Evolutionary conservation across 139 green algal species (phyloP).

Genomic region (Ettlia oleoabundans): DNA sequence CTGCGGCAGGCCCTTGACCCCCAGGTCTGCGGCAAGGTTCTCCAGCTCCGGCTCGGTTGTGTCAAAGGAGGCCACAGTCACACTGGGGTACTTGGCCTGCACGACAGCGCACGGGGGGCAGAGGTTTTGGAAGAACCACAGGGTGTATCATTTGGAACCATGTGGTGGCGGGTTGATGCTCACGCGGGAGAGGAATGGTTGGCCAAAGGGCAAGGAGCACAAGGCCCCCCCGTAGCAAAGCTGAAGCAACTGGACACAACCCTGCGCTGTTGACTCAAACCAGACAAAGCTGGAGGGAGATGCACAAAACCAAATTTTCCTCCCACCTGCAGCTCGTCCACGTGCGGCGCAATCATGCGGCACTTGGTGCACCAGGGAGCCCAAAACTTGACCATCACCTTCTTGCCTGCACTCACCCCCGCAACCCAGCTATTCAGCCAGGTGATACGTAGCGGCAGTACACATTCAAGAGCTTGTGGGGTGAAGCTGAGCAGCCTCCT

Average conservation of each 20-base stretch:
- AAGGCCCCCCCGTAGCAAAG: too few relatives aligned
- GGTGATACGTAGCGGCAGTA: too few relatives aligned
- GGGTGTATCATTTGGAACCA: too few relatives aligned
- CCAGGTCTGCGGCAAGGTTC: slow-evolving; percentile 59
- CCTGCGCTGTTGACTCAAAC: neutral
- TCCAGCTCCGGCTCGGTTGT: slow-evolving; percentile 73
- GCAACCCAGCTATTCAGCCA: too few relatives aligned
- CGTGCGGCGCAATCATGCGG: slow-evolving; percentile 72
- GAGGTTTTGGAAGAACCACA: too few relatives aligned
- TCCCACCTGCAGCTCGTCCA: slow-evolving; percentile 67
- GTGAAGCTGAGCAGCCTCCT: neutral
- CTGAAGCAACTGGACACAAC: too few relatives aligned
- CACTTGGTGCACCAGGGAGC: slow-evolving; percentile 73
- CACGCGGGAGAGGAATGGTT: too few relatives aligned
- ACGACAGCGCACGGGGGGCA: too few relatives aligned
- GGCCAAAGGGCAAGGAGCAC: too few relatives aligned
- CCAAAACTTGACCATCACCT: slow-evolving; percentile 62
- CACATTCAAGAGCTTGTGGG: neutral
- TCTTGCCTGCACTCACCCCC: slow-evolving; percentile 13
- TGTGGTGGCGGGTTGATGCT: too few relatives aligned
- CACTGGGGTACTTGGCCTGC: slow-evolving; percentile 64
- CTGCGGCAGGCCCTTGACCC: slow-evolving; percentile 73
- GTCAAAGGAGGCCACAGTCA: slow-evolving; percentile 81
- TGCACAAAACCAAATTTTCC: too few relatives aligned
- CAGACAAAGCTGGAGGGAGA: neutral